phyloP scores from a whole-genome alignment of 208 protist genomes.

The Entamoeba nuttalli region DNA sequence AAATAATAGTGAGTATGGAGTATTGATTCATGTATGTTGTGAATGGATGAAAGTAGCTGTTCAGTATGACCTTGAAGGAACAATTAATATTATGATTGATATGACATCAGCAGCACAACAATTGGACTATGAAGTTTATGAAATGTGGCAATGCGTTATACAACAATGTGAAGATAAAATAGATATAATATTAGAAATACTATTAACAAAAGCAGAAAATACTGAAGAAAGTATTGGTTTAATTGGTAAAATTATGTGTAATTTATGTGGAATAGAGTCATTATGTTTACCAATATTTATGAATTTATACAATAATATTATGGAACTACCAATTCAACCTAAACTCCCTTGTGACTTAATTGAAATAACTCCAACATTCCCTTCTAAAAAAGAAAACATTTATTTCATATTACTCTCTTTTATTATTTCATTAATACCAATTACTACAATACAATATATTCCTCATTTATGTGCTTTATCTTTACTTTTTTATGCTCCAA shows the following conservation, averaged over 20 bases:
- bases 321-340: no score
- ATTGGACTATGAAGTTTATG: neutral
- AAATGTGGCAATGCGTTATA: neutral
- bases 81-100: neutral
- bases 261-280: neutral
- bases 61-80: neutral
- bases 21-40: neutral
- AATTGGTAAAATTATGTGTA: neutral
- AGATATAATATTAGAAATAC: neutral
- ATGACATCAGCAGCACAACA: neutral
- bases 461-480: neutral
- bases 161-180: neutral
- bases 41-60: neutral
- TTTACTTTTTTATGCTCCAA: neutral
- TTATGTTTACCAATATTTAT: neutral
- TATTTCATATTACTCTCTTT: neutral
- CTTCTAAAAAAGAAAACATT: neutral
- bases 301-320: no score
- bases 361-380: neutral
- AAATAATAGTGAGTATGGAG: neutral
- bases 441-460: neutral
- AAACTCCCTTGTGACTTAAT: neutral
- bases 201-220: neutral
- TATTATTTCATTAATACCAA: neutral
- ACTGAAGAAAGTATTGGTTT: neutral